These are phyloP conservation scores for Podospora sp. DNA, from an alignment of 495 filamentous ascomycete genomes.

Conservation along the genomic window DNA sequence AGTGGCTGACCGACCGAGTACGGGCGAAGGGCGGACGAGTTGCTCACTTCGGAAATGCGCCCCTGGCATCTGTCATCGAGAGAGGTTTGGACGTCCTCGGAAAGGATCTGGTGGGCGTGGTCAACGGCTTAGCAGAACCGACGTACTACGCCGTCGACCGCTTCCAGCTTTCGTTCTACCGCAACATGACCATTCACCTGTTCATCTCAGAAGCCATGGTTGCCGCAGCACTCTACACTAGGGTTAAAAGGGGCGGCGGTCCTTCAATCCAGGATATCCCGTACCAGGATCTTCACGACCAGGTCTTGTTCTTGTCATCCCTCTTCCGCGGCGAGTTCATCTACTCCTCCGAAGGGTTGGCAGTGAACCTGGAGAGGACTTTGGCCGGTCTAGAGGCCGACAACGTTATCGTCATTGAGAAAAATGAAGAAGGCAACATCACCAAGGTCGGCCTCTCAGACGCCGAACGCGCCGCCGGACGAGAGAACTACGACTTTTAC, in stretches of 20 bases:
- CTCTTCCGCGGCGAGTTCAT: conserved; percentile 97
- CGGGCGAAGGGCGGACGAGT: conserved; percentile 83
- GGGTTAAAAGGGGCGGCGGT: conserved; percentile 85
- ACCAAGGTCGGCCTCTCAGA: conserved; percentile 72
- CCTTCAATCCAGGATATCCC: conserved; percentile 77
- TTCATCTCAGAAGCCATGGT: conserved; percentile 93
- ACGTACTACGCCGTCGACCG: conserved; percentile 93
- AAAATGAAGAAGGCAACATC: conserved; percentile 58
- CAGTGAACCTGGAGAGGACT: conserved; percentile 76
- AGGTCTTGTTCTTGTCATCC: conserved; percentile 86
- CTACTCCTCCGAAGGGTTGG: conserved; percentile 83
- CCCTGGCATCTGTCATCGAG: conserved; percentile 80
- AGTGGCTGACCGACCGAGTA: conserved; percentile 88
- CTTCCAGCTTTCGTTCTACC: conserved; percentile 96
- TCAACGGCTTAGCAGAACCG: conserved; percentile 77
- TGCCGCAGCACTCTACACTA: conserved; percentile 83
- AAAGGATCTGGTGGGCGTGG: conserved; percentile 77
- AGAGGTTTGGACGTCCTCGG: conserved; percentile 90
- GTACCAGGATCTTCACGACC: conserved; percentile 67
- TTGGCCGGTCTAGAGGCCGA: conserved; percentile 76
- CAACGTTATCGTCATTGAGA: conserved; percentile 71
- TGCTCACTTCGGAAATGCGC: conserved; percentile 83
- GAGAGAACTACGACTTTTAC: conserved; percentile 97
- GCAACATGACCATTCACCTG: conserved; percentile 98
- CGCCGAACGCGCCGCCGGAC: conserved; percentile 70